These are phyloP conservation scores for Lachnellula cervina DNA, from an alignment of 2,329 filamentous ascomycete species.

Conservation along the genomic window DNA sequence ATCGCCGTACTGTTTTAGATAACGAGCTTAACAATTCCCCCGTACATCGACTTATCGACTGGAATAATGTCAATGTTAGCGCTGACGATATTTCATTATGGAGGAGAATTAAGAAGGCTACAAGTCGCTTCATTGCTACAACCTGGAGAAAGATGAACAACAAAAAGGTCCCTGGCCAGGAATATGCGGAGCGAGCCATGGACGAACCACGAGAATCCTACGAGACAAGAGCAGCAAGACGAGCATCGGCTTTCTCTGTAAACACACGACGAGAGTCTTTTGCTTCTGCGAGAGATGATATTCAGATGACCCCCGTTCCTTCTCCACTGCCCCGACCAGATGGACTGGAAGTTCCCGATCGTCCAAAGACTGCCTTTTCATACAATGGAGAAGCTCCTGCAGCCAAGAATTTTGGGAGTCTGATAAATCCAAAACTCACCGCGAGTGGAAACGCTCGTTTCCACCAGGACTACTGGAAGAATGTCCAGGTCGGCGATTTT, in stretches of 20 bases:
- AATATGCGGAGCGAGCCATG: slow-evolving; percentile 18
- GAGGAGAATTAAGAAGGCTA: slow-evolving; percentile 88
- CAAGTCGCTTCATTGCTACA: slow-evolving; percentile 34
- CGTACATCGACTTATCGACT: slow-evolving; percentile 82
- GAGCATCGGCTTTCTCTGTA: slow-evolving; percentile 23
- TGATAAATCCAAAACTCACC: slow-evolving; percentile 68
- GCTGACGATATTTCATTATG: slow-evolving; percentile 81
- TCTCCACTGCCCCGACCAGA: slow-evolving; percentile 60
- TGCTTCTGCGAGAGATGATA: slow-evolving; percentile 59
- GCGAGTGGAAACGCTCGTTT: slow-evolving; percentile 72
- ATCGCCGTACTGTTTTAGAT: slow-evolving; percentile 83
- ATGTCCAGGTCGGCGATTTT: slow-evolving; percentile 89
- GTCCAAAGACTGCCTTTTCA: slow-evolving; percentile 33
- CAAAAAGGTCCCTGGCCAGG: slow-evolving; percentile 36
- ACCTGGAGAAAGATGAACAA: slow-evolving; percentile 46
- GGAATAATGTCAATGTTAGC: slow-evolving; percentile 88
- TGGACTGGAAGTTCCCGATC: slow-evolving; percentile 28
- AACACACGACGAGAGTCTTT: slow-evolving; percentile 43
- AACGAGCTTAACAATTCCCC: slow-evolving; percentile 94
- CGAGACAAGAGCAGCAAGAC: slow-evolving; percentile 46
- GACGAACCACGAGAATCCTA: slow-evolving; percentile 45
- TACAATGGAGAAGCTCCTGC: slow-evolving; percentile 36
- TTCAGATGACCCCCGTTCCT: slow-evolving; percentile 93
- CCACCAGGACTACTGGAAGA: slow-evolving; percentile 94
- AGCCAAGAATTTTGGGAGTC: slow-evolving; percentile 53